phyloP scores from a whole-genome alignment of 345 rosid species.

The Clausena lansium region DNA sequence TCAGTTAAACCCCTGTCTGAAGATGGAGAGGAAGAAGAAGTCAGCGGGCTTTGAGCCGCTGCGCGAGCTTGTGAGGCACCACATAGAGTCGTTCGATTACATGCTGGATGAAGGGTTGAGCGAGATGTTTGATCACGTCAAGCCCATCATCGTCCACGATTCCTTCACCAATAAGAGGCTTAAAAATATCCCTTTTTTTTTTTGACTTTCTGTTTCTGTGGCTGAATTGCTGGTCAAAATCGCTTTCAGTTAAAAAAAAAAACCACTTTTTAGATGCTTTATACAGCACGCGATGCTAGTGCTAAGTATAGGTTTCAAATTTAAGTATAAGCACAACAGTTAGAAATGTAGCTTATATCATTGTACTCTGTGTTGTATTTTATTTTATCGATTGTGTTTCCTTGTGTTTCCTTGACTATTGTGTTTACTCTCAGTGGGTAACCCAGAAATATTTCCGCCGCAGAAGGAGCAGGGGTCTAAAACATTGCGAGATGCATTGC shows the following conservation, averaged over 20 bases:
- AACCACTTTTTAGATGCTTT: background rate
- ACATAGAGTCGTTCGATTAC: constrained; percentile 83
- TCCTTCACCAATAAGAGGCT: constrained; percentile 41
- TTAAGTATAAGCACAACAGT: background rate
- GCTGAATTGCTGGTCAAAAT: background rate
- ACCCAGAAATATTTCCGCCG: constrained; percentile 57
- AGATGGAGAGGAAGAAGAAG: constrained; percentile 1
- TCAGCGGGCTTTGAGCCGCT: constrained; percentile 45
- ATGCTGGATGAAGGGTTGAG: constrained; percentile 74
- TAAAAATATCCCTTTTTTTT: constrained; percentile 62
- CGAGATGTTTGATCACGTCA: constrained; percentile 55
- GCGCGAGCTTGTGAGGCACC: constrained; percentile 70
- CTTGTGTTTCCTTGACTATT: constrained; percentile 48
- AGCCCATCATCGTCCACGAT: constrained; percentile 55
- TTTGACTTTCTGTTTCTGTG: background rate
- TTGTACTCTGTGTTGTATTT: background rate
- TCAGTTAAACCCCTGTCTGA: background rate
- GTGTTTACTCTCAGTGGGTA: constrained; percentile 51
- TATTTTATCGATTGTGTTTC: background rate
- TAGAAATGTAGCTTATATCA: background rate
- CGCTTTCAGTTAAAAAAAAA: no score
- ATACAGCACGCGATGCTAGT: background rate
- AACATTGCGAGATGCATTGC: constrained; percentile 37
- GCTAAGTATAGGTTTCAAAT: background rate
- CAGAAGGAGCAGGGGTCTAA: constrained; percentile 49